Conservation (phyloP, 257 asterid species). For the Sherardia arvensis region DNA sequence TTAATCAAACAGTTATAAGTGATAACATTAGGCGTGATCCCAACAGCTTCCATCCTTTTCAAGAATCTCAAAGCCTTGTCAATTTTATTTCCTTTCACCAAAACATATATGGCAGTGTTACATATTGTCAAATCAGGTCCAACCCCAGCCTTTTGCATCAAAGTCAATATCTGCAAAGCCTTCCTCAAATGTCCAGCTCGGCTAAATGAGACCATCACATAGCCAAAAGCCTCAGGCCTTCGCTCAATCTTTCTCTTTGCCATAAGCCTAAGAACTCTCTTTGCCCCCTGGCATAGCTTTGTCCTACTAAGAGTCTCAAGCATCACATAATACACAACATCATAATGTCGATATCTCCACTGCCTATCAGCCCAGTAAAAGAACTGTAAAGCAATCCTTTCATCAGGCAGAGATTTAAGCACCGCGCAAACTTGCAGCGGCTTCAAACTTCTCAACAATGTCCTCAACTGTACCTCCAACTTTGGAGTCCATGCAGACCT, state of each 20-base stretch:
- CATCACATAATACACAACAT: constrained; percentile 61
- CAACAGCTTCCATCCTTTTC: constrained; percentile 69
- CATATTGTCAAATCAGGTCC: constrained; percentile 58
- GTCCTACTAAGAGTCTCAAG: constrained; percentile 72
- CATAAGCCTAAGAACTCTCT: constrained; percentile 73
- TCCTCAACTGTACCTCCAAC: constrained; percentile 64
- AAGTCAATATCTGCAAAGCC: constrained; percentile 64
- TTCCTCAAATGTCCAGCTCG: constrained; percentile 84
- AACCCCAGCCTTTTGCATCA: constrained; percentile 70
- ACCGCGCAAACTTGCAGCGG: constrained; percentile 79
- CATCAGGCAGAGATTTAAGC: constrained; percentile 61
- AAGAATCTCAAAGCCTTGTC: constrained; percentile 70
- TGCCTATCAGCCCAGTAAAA: constrained; percentile 90
- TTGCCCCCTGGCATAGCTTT: constrained; percentile 88
- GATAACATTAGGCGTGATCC: constrained; percentile 55
- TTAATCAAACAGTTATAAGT: constrained; percentile 76
- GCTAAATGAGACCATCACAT: constrained; percentile 88
- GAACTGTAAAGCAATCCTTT: constrained; percentile 70
- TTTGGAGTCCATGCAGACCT: constrained; percentile 60
- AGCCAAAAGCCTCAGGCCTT: constrained; percentile 67
- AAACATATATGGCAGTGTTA: constrained; percentile 69
- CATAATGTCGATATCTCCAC: constrained; percentile 80
- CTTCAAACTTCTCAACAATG: constrained; percentile 50
- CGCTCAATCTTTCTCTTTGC: constrained; percentile 43
- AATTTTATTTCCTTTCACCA: constrained; percentile 68